Percentiles rank a stretch among this genome's conserved stretches.
Conservation (phyloP, 2,329 filamentous ascomycete genomes). For the Monosporascus sp. region DNA sequence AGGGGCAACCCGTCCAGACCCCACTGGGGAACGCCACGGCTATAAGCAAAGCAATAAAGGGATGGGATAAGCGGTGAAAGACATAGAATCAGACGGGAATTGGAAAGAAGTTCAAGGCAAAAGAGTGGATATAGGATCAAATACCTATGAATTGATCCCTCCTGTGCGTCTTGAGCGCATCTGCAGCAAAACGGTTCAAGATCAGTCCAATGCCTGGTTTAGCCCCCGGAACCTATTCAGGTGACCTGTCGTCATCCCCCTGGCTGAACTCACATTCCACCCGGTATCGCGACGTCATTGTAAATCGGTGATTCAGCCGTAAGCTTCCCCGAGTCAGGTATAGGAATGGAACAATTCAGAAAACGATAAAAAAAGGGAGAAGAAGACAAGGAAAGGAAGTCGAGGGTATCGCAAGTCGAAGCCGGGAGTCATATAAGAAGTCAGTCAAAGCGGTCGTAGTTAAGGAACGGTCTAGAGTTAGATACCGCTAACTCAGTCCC, state of each 20-base stretch:
- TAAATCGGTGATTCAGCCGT: constrained; percentile 5
- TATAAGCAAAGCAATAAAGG: not conserved
- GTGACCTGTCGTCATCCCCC: not conserved
- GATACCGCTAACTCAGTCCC: too few species aligned
- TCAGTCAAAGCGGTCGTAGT: not conserved
- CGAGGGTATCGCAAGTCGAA: not conserved
- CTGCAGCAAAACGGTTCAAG: constrained; percentile 29
- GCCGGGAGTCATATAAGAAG: not conserved
- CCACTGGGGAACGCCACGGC: too few species aligned
- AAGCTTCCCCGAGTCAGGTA: not conserved
- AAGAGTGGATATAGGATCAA: constrained; percentile 1
- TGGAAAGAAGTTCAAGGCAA: not conserved
- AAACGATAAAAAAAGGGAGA: not conserved
- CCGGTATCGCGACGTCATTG: constrained; percentile 60
- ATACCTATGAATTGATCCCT: constrained; percentile 82
- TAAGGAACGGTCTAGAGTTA: not conserved
- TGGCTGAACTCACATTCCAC: constrained; percentile 62
- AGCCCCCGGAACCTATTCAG: not conserved
- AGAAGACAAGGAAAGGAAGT: not conserved
- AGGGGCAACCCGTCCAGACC: too few species aligned
- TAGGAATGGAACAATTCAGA: not conserved
- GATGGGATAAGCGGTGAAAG: not conserved
- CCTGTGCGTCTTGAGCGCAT: constrained; percentile 74
- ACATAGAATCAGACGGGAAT: too few species aligned
- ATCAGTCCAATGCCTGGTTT: not conserved